Evolutionary conservation across 2,329 filamentous ascomycete genomes (phyloP).

Genomic region (Rhinocladiella similis): DNA sequence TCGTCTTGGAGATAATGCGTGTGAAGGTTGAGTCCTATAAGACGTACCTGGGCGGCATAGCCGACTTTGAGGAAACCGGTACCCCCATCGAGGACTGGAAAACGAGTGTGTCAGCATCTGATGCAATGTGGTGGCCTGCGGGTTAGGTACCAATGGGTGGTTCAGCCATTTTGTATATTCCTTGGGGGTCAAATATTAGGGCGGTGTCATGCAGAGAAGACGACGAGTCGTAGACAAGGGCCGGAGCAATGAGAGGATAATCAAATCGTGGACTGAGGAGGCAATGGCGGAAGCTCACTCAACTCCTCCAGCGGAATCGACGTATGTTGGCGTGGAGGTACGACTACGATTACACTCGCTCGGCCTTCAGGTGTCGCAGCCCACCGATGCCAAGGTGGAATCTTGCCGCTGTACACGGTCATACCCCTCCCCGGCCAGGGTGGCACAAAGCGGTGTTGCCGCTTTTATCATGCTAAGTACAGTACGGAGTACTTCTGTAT

Average conservation of each 20-base stretch:
- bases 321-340: constrained; percentile 5
- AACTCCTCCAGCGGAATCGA: not conserved
- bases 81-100: constrained; percentile 93
- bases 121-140: constrained; percentile 11
- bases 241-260: not conserved
- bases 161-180: constrained; percentile 42
- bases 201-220: not conserved
- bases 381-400: not conserved
- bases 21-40: not conserved
- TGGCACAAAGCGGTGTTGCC: not conserved
- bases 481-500: too few species aligned
- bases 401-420: not conserved
- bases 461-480: not conserved
- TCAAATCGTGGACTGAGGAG: not conserved
- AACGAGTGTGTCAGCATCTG: constrained; percentile 33
- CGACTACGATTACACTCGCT: not conserved
- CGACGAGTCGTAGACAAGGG: not conserved
- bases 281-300: not conserved
- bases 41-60: constrained; percentile 80
- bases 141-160: constrained; percentile 48
- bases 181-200: constrained; percentile 7
- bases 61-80: constrained; percentile 99
- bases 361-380: constrained; percentile 1
- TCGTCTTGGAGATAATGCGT: not conserved
- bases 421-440: not conserved